phyloP scores from a whole-genome alignment of 257 asterid genomes.

The Verbascum thapsus region DNA sequence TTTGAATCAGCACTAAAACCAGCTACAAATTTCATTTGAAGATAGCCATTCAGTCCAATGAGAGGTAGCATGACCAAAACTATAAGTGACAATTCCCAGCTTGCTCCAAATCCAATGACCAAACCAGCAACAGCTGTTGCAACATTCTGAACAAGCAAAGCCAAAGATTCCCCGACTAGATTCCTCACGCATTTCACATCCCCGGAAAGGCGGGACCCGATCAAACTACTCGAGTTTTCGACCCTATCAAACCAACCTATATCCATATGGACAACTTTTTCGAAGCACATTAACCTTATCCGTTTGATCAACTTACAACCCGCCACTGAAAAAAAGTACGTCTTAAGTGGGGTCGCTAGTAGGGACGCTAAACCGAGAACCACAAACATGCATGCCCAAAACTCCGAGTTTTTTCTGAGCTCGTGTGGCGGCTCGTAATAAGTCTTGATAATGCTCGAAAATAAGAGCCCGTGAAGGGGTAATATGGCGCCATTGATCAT shows the following conservation, averaged over 20 bases:
- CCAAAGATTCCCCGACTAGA: slow-evolving; percentile 63
- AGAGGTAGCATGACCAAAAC: slow-evolving; percentile 57
- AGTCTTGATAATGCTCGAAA: slow-evolving; percentile 41
- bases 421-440: slow-evolving; percentile 54
- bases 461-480: slow-evolving; percentile 53
- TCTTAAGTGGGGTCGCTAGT: slow-evolving; percentile 46
- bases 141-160: slow-evolving; percentile 51
- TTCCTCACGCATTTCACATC: slow-evolving; percentile 55
- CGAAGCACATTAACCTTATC: slow-evolving; percentile 59
- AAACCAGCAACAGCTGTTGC: slow-evolving; percentile 55
- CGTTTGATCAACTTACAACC: slow-evolving; percentile 63
- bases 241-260: slow-evolving; percentile 59
- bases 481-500: slow-evolving; percentile 46
- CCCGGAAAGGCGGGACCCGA: slow-evolving; percentile 45
- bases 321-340: slow-evolving; percentile 57
- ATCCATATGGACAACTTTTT: slow-evolving; percentile 64
- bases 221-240: slow-evolving; percentile 47
- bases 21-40: slow-evolving; percentile 48
- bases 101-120: slow-evolving; percentile 52
- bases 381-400: slow-evolving; percentile 60
- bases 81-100: slow-evolving; percentile 54
- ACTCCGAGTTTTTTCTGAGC: slow-evolving; percentile 46
- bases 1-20: slow-evolving; percentile 61
- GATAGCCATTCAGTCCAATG: slow-evolving; percentile 62
- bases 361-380: slow-evolving; percentile 47